Evolutionary conservation across 345 rosid species (phyloP), one percentile per base, ranked within the genome.

Genomic region (Eucalyptus shirleyi): DNA sequence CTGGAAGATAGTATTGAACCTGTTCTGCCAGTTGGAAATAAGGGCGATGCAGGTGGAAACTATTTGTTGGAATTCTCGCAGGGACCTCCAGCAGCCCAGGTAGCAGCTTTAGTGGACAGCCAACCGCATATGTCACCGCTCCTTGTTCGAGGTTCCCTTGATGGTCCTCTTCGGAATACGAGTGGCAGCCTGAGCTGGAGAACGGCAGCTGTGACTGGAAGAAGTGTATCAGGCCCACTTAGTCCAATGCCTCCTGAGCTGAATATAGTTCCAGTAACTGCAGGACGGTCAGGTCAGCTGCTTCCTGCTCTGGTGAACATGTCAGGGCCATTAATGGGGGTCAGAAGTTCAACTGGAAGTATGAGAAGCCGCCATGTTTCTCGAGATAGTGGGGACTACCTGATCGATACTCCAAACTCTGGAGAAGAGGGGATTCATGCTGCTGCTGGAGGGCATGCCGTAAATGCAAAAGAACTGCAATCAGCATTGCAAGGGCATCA

Each of bases 401-500:
- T 95, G 88, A 96, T 97, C 80, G 99, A 98, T 92, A 98, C 99
- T 69, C 99, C 99, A 81, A 97, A 97, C 90, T 97, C 99, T 77
- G 97, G 97, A 87, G 99, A 97, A 92, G 99, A 97, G 87, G 95
- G 95, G 72, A 91, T 96, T 93, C 98, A 95, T 92, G 91, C 98
- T 91, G 98, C 93, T 89, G 93, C 89, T 60, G 95, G 93, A n/a
- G 94, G 91, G 91, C 98, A 93, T 87, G 99, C 99, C 50, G 95
- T 98, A 88, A 97, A 92, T 89, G 98, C 99, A 88, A 98, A 96
- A 93, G 99, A 98, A 92, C 99, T 98, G 91, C 99, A 94, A 88
- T 97, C 99, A 50, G 99, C 99, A 59, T 95, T 97, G 94, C 99
- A 96, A 92, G 98, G 99, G 90, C 98, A 98, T 93, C 99, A 98